Percentiles rank a stretch among this genome's conserved stretches.
Conservation (phyloP, 2,329 filamentous ascomycete genomes). For the Fusarium scirpi region DNA sequence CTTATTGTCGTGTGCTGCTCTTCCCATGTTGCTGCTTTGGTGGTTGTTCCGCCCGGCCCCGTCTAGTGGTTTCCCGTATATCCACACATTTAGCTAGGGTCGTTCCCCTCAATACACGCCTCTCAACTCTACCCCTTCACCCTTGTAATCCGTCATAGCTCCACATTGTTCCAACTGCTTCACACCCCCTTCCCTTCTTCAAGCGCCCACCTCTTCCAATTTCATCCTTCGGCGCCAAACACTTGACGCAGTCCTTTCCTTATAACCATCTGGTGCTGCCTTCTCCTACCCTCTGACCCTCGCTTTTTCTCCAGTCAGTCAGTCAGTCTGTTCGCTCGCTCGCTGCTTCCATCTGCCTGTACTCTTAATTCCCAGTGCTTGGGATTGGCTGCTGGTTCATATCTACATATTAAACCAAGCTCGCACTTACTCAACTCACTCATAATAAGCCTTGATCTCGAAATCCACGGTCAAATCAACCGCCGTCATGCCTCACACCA, state of each 20-base stretch:
- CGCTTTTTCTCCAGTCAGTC: conserved; percentile 44
- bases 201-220: conserved; percentile 44
- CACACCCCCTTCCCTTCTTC: conserved; percentile 44
- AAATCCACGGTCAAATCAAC: conserved; percentile 21
- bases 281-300: conserved; percentile 34
- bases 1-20: conserved; percentile 19
- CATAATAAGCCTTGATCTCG: conserved; percentile 24
- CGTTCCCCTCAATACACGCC: conserved; percentile 21
- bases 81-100: conserved; percentile 38
- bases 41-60: conserved; percentile 39
- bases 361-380: conserved; percentile 30
- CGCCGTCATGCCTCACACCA: conserved; percentile 62
- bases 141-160: conserved; percentile 37
- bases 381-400: conserved; percentile 44
- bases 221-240: conserved; percentile 47
- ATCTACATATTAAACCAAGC: conserved; percentile 27
- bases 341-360: conserved; percentile 43
- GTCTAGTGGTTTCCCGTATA: conserved; percentile 41
- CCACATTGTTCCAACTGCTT: conserved; percentile 41
- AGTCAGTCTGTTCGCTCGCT: conserved; percentile 46
- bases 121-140: conserved; percentile 37
- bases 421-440: conserved; percentile 29
- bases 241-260: conserved; percentile 45
- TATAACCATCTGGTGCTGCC: conserved; percentile 47
- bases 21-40: conserved; percentile 28